Conservation (phyloP, 2,329 filamentous ascomycete genomes). For the Curvularia eragrostidis region DNA sequence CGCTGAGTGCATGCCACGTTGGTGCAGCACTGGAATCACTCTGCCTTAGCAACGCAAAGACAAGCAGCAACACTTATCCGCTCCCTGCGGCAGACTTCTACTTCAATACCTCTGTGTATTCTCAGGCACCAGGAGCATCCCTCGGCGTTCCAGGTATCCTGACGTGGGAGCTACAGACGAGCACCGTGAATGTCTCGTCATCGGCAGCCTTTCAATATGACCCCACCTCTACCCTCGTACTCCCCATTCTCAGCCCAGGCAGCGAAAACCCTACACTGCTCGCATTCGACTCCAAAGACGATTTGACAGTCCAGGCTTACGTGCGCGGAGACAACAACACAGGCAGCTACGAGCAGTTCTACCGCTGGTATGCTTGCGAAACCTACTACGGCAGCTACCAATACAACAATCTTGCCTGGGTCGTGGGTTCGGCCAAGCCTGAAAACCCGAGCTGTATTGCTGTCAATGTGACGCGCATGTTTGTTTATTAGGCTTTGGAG, state of each 20-base stretch:
- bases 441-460: constrained; percentile 56
- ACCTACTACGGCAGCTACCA: constrained; percentile 52
- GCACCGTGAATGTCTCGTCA: constrained; percentile 23
- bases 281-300: constrained; percentile 50
- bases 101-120: constrained; percentile 45
- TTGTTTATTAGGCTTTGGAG: constrained; percentile 12
- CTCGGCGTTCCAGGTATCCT: constrained; percentile 45
- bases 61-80: constrained; percentile 27
- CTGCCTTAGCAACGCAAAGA: constrained; percentile 44
- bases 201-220: constrained; percentile 48
- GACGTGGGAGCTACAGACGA: constrained; percentile 45
- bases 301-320: constrained; percentile 51
- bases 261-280: constrained; percentile 37
- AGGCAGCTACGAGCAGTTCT: constrained; percentile 34
- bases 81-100: constrained; percentile 33
- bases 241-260: constrained; percentile 51
- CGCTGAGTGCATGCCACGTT: constrained; percentile 55
- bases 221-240: constrained; percentile 51
- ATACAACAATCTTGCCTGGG: constrained; percentile 56
- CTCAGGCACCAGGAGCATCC: constrained; percentile 19
- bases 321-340: constrained; percentile 48
- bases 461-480: constrained; percentile 51
- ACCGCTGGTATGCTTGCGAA: constrained; percentile 56
- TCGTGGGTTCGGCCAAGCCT: constrained; percentile 48
- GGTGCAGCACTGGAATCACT: constrained; percentile 58